phyloP scores from a whole-genome alignment of 805 yeast species.

The Dipodascus geniculatus region DNA sequence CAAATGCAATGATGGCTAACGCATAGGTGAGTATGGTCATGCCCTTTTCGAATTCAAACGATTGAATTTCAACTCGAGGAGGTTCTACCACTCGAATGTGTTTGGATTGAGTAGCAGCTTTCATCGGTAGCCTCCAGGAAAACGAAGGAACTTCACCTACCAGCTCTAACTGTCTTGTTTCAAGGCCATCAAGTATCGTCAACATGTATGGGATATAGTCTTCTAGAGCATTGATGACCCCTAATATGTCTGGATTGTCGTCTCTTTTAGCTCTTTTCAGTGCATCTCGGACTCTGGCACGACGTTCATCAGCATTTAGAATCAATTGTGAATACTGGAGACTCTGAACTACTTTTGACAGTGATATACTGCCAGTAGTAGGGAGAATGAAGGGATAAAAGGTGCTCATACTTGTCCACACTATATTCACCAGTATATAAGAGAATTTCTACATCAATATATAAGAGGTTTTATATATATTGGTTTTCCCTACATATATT shows the following conservation, averaged over 20 bases:
- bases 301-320: slow-evolving; percentile 19
- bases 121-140: slow-evolving; percentile 20
- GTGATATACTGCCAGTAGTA: slow-evolving; percentile 19
- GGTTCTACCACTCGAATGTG: slow-evolving; percentile 9
- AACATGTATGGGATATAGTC: slow-evolving; percentile 18
- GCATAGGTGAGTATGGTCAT: slow-evolving; percentile 17
- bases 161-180: slow-evolving; percentile 10
- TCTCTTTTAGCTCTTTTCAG: slow-evolving; percentile 22
- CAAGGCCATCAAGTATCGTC: slow-evolving; percentile 14
- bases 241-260: slow-evolving; percentile 15
- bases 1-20: slow-evolving; percentile 10
- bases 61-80: slow-evolving; percentile 7
- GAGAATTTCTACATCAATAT: no score
- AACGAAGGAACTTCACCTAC: slow-evolving; percentile 14
- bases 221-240: slow-evolving; percentile 18
- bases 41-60: slow-evolving; percentile 15
- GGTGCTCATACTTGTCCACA: no score
- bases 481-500: no score
- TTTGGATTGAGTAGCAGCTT: slow-evolving; percentile 7
- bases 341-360: slow-evolving; percentile 13
- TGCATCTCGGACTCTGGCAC: slow-evolving; percentile 20
- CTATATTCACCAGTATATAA: no score
- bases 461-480: no score
- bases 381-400: slow-evolving; percentile 20
- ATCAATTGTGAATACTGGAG: slow-evolving; percentile 14